A percentile compares a stretch with the other conserved stretches of the same genome.
These are phyloP conservation scores for Metarhizium guizhouense DNA, from an alignment of 2,329 filamentous ascomycete genomes.

Conservation along the genomic window DNA sequence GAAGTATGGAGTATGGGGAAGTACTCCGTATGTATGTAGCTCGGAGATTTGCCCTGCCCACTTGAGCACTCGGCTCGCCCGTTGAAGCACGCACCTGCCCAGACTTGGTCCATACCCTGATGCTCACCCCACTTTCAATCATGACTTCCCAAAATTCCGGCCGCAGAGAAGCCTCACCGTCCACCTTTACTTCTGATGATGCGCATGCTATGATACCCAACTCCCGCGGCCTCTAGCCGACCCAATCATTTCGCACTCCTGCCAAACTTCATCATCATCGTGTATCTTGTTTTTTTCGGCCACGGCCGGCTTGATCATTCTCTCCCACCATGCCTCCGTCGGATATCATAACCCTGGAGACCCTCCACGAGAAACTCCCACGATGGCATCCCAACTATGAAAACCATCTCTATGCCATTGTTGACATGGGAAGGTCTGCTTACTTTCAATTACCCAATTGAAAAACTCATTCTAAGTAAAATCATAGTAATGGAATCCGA, in stretches of 20 bases:
- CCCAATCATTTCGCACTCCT: neutral
- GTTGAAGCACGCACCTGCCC: too few species aligned
- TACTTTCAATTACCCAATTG: neutral
- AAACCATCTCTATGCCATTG: slow-evolving; percentile 45
- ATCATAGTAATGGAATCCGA: slow-evolving; percentile 74
- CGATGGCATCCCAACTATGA: slow-evolving; percentile 36
- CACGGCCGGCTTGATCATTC: neutral
- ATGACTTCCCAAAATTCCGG: neutral
- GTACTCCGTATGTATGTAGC: too few species aligned
- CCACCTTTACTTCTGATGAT: neutral
- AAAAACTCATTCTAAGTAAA: neutral
- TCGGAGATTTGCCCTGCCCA: too few species aligned
- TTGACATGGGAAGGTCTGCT: slow-evolving; percentile 50
- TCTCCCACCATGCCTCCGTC: slow-evolving; percentile 21
- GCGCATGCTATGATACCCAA: neutral
- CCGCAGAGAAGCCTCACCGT: neutral
- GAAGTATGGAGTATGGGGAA: too few species aligned
- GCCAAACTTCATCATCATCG: neutral
- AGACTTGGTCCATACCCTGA: too few species aligned
- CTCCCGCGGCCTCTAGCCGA: neutral
- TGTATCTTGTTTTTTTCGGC: neutral
- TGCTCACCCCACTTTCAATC: slow-evolving; percentile 2
- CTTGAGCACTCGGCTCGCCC: too few species aligned
- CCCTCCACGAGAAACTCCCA: slow-evolving; percentile 38
- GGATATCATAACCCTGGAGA: slow-evolving; percentile 42